These are phyloP conservation scores for Exophiala dermatitidis DNA, from an alignment of 2,329 filamentous ascomycete genomes.

Conservation along the genomic window DNA sequence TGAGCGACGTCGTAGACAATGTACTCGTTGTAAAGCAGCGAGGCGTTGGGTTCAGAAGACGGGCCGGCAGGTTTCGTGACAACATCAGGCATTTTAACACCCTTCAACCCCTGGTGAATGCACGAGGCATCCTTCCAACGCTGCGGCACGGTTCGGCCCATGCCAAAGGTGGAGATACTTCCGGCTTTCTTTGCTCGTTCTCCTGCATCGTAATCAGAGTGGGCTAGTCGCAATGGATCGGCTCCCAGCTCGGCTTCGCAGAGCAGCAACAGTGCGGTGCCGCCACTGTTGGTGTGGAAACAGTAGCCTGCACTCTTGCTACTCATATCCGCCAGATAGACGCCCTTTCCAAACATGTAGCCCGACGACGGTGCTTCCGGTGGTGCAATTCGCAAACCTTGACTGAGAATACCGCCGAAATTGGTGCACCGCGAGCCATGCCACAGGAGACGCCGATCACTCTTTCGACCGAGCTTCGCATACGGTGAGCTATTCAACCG, in stretches of 20 bases:
- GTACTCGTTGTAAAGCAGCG: constrained; percentile 39
- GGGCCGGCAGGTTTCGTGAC: constrained; percentile 9
- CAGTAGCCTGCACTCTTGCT: constrained; percentile 80
- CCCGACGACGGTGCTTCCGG: constrained; percentile 66
- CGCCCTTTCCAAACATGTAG: constrained; percentile 87
- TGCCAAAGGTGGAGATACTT: constrained; percentile 62
- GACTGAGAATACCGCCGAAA: constrained; percentile 77
- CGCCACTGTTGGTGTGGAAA: constrained; percentile 52
- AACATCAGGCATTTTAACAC: constrained; percentile 54
- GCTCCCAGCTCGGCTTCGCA: constrained; percentile 80
- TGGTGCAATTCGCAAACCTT: constrained; percentile 84
- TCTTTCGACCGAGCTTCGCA: constrained; percentile 45
- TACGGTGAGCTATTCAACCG: constrained; percentile 57
- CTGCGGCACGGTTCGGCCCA: constrained; percentile 56
- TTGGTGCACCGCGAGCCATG: constrained; percentile 79
- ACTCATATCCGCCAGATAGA: constrained; percentile 80
- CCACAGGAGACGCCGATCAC: constrained; percentile 71
- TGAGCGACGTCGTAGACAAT: constrained; percentile 46
- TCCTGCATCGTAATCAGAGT: constrained; percentile 56
- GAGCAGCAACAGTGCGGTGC: constrained; percentile 66
- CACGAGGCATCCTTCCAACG: constrained; percentile 69
- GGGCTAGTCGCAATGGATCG: constrained; percentile 56
- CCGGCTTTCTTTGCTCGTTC: constrained; percentile 54
- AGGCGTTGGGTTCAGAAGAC: constrained; percentile 12
- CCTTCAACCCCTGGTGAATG: constrained; percentile 58